Percentiles rank a stretch among this genome's conserved stretches.
Conservation (phyloP, 768 basidiomycete genomes). For the Mycena sanguinolenta region DNA sequence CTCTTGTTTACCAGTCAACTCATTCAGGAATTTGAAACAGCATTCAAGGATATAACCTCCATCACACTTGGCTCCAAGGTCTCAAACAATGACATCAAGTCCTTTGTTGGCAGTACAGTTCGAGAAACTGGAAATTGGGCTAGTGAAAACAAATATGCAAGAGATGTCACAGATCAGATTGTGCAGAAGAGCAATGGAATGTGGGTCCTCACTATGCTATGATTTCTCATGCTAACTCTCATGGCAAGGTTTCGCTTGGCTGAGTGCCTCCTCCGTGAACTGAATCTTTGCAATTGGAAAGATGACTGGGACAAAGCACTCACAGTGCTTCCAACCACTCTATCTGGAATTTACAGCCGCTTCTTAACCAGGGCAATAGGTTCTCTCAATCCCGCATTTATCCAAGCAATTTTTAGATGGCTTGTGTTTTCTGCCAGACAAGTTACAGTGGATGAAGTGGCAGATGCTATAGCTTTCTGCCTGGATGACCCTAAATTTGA, state of each 20-base stretch:
- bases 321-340: neutral
- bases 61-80: neutral
- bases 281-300: neutral
- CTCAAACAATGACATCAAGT: neutral
- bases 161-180: too few relatives aligned
- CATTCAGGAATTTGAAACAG: neutral
- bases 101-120: neutral
- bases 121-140: too few relatives aligned
- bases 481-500: neutral
- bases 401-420: too few relatives aligned
- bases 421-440: too few relatives aligned
- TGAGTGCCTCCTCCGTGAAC: neutral
- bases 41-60: neutral
- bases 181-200: too few relatives aligned
- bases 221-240: neutral
- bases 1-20: conserved; percentile 4
- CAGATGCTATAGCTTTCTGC: neutral
- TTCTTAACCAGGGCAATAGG: neutral
- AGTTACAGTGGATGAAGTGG: neutral
- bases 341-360: neutral
- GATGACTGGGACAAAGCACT: neutral
- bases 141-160: too few relatives aligned
- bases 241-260: neutral
- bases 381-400: neutral
- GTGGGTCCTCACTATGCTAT: neutral